Evolutionary conservation across 495 filamentous ascomycete genomes (phyloP).

Genomic region (Talaromyces thailandensis): DNA sequence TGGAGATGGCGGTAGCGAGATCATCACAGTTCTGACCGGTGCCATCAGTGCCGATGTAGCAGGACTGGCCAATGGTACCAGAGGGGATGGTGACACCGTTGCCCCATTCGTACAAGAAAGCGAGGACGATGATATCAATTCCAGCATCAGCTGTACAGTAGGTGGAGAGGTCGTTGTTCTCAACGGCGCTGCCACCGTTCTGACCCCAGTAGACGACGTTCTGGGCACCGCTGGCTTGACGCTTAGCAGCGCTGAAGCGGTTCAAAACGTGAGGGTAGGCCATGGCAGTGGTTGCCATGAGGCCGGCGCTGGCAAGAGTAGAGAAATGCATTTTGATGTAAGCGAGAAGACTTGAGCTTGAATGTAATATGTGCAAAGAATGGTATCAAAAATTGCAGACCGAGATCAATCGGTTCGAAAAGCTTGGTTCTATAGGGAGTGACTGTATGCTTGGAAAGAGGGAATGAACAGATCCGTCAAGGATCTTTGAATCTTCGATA

Average conservation of each 20-base stretch:
- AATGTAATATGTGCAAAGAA: neutral
- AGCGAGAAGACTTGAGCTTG: neutral
- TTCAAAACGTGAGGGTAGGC: constrained; percentile 30
- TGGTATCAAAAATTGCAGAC: neutral
- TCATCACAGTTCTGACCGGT: constrained; percentile 20
- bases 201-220: constrained; percentile 40
- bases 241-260: neutral
- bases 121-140: constrained; percentile 43
- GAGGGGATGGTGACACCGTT: constrained; percentile 17
- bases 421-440: neutral
- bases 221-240: constrained; percentile 11
- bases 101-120: constrained; percentile 39
- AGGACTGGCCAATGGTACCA: constrained; percentile 17
- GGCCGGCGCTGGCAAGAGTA: constrained; percentile 49
- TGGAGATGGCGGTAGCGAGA: constrained; percentile 34
- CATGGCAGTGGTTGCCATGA: constrained; percentile 38
- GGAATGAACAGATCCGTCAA: constrained; percentile 6
- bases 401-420: neutral
- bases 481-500: neutral
- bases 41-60: constrained; percentile 11
- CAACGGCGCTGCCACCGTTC: constrained; percentile 27
- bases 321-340: constrained; percentile 31
- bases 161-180: constrained; percentile 32
- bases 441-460: neutral
- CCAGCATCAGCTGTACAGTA: constrained; percentile 28